These are phyloP conservation scores for Hyparrhenia diplandra DNA, from an alignment of 176 grass and related monocot genomes.

Conservation along the genomic window DNA sequence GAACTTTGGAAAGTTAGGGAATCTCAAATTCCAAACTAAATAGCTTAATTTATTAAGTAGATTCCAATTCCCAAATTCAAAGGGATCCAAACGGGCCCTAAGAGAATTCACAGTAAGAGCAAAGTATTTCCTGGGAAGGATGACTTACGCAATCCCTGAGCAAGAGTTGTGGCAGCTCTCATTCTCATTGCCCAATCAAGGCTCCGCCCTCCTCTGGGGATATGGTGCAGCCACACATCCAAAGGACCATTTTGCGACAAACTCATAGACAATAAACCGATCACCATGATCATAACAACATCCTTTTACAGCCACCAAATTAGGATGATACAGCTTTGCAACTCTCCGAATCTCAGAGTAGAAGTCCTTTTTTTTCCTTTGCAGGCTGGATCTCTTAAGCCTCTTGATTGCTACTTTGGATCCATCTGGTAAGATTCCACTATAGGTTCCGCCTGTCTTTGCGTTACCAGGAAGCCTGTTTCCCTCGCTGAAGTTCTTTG, in stretches of 20 bases:
- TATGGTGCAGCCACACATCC: conserved; percentile 95
- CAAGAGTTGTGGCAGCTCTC: conserved; percentile 95
- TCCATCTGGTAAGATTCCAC: conserved; percentile 74
- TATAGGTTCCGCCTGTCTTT: conserved; percentile 95
- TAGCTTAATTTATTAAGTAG: too few species aligned
- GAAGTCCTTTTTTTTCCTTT: conserved; percentile 98
- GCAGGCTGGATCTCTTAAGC: conserved; percentile 85
- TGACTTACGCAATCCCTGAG: conserved; percentile 95
- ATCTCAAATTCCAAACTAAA: too few species aligned
- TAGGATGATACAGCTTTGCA: conserved; percentile 90
- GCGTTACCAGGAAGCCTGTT: conserved; percentile 93
- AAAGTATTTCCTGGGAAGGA: conserved; percentile 13
- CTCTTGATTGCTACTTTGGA: conserved; percentile 89
- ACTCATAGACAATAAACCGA: conserved; percentile 93
- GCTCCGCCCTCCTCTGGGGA: conserved; percentile 82
- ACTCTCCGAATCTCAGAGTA: conserved; percentile 97
- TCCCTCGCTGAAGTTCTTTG: conserved; percentile 98
- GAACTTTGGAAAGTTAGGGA: too few species aligned
- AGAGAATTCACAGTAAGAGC: not conserved
- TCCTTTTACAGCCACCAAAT: conserved; percentile 86
- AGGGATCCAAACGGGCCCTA: too few species aligned
- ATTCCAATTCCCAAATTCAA: too few species aligned
- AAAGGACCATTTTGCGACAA: conserved; percentile 94
- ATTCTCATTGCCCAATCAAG: conserved; percentile 96
- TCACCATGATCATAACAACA: conserved; percentile 97